A percentile compares a stretch with the other conserved stretches of the same genome.
Conservation (phyloP, 345 rosid genomes). For the Mercurialis annua region DNA sequence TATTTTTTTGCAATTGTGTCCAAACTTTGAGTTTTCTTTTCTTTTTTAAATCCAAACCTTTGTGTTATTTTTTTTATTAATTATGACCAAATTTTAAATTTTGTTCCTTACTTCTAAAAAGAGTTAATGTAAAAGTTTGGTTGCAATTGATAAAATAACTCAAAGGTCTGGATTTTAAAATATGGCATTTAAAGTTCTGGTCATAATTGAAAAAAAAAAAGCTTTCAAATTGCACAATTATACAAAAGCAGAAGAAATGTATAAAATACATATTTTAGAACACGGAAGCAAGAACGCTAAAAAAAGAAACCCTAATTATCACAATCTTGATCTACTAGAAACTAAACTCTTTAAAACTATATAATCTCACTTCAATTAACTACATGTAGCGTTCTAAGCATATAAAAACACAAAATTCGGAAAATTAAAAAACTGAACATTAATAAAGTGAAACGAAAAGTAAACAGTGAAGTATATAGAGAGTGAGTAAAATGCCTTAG, state of each 20-base stretch:
- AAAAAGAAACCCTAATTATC: constrained; percentile 13
- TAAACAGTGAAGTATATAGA: constrained; percentile 7
- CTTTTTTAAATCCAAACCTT: constrained; percentile 9
- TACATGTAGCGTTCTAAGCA: background rate
- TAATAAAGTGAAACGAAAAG: background rate
- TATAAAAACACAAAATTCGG: background rate
- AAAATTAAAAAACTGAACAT: background rate
- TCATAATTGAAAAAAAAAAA: no score
- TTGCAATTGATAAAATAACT: no score
- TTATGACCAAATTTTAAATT: background rate
- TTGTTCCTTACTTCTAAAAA: no score
- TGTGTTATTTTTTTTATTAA: no score
- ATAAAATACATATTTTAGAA: no score
- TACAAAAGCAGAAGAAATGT: no score
- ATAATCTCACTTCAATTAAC: background rate
- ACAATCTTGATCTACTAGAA: background rate
- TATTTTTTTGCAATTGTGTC: background rate
- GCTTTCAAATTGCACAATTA: no score
- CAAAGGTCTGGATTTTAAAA: no score
- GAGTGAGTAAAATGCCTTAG: constrained; percentile 58
- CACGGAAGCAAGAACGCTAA: no score
- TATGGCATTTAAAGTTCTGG: no score
- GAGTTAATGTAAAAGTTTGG: no score
- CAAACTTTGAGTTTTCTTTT: background rate
- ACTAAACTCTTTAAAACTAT: constrained; percentile 3